These are phyloP conservation scores for Trifolium subterraneum DNA, from an alignment of 306 rosid genomes.

Conservation along the genomic window DNA sequence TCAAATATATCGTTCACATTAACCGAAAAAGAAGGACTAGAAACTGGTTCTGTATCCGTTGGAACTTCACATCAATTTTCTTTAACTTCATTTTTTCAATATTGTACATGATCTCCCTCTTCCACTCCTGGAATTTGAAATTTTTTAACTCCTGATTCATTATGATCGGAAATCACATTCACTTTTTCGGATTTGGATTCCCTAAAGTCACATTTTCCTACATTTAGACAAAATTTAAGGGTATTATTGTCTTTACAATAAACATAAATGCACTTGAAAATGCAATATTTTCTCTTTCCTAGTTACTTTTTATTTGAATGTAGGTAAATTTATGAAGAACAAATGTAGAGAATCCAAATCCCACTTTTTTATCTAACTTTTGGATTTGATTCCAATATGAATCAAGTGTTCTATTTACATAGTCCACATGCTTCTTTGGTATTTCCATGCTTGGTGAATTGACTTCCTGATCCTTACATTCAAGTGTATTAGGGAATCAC, in stretches of 20 bases:
- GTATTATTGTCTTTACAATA: too few species aligned
- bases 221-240: too few species aligned
- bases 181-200: too few species aligned
- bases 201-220: too few species aligned
- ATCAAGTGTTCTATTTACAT: conserved; percentile 45
- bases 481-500: conserved; percentile 34
- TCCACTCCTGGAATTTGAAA: conserved; percentile 39
- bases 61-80: conserved; percentile 29
- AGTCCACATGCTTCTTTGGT: conserved; percentile 42
- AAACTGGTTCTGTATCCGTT: conserved; percentile 35
- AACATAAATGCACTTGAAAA: too few species aligned
- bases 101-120: conserved; percentile 54
- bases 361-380: conserved; percentile 61
- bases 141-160: conserved; percentile 52
- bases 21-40: conserved; percentile 43
- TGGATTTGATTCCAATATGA: conserved; percentile 67
- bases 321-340: too few species aligned
- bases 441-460: conserved; percentile 44
- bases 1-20: conserved; percentile 78
- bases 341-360: too few species aligned
- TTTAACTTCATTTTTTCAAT: conserved; percentile 45
- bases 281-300: too few species aligned
- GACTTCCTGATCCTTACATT: conserved; percentile 47
- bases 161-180: conserved; percentile 66
- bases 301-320: too few species aligned